Evolutionary conservation across 1,284 basidiomycete species (phyloP), one percentile per base, ranked within the genome.

Genomic region (Singerocomus rubriflavus): DNA sequence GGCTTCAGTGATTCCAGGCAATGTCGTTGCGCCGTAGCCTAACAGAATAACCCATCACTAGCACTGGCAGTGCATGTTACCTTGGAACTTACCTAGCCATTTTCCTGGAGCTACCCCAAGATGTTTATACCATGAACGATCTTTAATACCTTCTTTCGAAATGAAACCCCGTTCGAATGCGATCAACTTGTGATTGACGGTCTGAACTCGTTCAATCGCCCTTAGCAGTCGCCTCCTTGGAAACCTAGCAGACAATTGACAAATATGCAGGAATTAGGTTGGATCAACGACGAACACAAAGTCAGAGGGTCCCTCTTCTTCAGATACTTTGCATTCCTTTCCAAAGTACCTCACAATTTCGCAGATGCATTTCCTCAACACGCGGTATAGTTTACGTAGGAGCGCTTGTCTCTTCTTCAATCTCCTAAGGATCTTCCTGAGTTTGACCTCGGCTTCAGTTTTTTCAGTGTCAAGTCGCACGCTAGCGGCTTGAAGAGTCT

Each of bases 51-150:
- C 4, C 16, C 37, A 47, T 55, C 38, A 56, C 29, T 14, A 51
- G 53, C 41, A 39, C 27, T 32, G 27, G 14, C 6, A 41, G 9
- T 6, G 26, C 39, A 39, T 54, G 56, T 37, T 55, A 51, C 14
- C 41, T 53, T 6, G 8, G 5, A 38, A 36, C 68, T 56, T 16
- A 79, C 85, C 82, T 29, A 85, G 73, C 83, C 83, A 89, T 58
- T 80, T 78, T 34, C 88, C 89, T 1, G 88, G 88, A 17, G 88
- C 85, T 11, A 88, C 85, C 12, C 77, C 84, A 46, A 91, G 72
- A 61, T 88, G 84, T 62, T 76, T 79, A 66, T 85, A 88, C 85
- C 85, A 88, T 58, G 82, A 77, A 41, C 84, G 73, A 46, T 80
- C 82, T 61, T 76, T 78, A 50, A 91, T 75, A 1, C 90, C 89